phyloP scores from a whole-genome alignment of 2,329 filamentous ascomycete species.

The Aspergillus sp. region DNA sequence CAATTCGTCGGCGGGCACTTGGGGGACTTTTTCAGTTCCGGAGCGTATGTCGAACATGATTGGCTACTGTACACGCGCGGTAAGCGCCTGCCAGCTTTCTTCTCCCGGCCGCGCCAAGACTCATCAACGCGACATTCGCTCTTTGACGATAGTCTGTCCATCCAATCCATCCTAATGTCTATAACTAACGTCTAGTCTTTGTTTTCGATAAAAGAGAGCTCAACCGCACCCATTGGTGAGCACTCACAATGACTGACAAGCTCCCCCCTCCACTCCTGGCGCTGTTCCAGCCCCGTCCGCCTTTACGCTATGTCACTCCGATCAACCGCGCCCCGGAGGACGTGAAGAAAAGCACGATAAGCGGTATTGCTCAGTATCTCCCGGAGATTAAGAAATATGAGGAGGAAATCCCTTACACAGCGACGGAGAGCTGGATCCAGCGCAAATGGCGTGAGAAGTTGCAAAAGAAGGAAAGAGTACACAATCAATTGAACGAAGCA shows the following conservation, averaged over 20 bases:
- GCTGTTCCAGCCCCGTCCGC: conserved; percentile 90
- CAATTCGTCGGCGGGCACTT: conserved; percentile 5
- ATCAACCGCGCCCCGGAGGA: conserved; percentile 76
- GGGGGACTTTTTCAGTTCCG: conserved; percentile 21
- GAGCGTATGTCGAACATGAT: conserved; percentile 13
- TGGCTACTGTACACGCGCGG: conserved; percentile 14
- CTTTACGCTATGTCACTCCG: conserved; percentile 80
- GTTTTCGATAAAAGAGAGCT: conserved; percentile 1
- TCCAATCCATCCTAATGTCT: background rate
- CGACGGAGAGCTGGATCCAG: conserved; percentile 91
- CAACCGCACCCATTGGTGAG: conserved; percentile 9
- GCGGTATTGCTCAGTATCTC: conserved; percentile 68
- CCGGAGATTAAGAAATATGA: conserved; percentile 69
- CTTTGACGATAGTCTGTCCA: background rate
- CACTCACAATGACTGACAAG: conserved; percentile 78
- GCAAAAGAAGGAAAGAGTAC: conserved; percentile 66
- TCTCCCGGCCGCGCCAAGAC: background rate
- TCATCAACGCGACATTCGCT: conserved; percentile 15
- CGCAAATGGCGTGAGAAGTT: conserved; percentile 72
- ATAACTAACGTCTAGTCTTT: conserved; percentile 11
- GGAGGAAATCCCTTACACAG: conserved; percentile 65
- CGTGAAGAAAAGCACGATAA: conserved; percentile 65
- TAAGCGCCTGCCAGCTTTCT: conserved; percentile 9
- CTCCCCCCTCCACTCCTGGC: conserved; percentile 86
- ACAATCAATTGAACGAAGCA: conserved; percentile 58